These are phyloP conservation scores for Quercus suber DNA, from an alignment of 306 rosid genomes.

Conservation along the genomic window DNA sequence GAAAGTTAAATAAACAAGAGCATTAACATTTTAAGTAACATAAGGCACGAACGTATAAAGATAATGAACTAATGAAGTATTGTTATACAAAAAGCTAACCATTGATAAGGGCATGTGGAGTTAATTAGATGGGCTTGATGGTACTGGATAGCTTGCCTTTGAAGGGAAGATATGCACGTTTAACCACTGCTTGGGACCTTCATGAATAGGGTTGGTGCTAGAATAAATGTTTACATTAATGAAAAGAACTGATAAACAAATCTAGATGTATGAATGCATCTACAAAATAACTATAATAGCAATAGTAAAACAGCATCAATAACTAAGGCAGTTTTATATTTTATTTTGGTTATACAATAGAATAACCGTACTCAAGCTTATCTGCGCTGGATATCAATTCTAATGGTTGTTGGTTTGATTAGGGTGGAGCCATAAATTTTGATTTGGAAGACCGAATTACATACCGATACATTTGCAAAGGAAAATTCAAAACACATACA, in stretches of 20 bases:
- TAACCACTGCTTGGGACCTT: neutral
- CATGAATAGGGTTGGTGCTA: neutral
- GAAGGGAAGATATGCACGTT: neutral
- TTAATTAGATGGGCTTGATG: no score
- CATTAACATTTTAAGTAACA: neutral
- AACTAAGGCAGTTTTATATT: no score
- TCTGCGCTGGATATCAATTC: no score
- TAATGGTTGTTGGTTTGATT: no score
- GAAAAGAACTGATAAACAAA: neutral
- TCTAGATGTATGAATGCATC: neutral
- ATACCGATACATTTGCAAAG: no score
- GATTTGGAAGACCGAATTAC: no score
- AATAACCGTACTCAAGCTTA: no score
- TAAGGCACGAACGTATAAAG: neutral
- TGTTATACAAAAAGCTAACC: neutral
- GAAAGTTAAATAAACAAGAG: no score
- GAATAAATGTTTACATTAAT: neutral
- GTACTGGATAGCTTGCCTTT: neutral
- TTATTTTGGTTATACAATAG: no score
- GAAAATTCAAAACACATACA: no score
- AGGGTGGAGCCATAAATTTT: no score
- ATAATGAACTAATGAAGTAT: neutral
- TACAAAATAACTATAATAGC: neutral
- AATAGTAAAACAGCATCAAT: neutral
- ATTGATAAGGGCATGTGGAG: neutral